A percentile compares a stretch with the other conserved stretches of the same genome.
Evolutionary conservation across 2,329 filamentous ascomycete species (phyloP).

Genomic region (Aspergillus clavatus): DNA sequence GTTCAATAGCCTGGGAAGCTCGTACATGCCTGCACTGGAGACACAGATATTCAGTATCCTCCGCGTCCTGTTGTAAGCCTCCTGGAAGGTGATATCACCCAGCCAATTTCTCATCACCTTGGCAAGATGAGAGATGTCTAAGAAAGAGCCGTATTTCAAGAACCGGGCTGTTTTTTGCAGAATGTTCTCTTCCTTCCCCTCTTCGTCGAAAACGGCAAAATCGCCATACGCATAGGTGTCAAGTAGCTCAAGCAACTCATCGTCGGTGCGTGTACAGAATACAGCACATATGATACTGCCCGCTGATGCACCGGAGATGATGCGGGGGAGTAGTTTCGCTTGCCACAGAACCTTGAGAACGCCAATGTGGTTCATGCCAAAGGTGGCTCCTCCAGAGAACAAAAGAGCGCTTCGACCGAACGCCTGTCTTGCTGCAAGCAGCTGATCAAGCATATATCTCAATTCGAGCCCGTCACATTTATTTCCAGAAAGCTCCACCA

Average conservation of each 20-base stretch:
- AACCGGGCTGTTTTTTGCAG: slow-evolving; percentile 66
- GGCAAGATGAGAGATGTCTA: slow-evolving; percentile 76
- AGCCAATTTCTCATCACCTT: slow-evolving; percentile 75
- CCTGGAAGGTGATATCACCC: slow-evolving; percentile 89
- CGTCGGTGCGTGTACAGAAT: slow-evolving; percentile 70
- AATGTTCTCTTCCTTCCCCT: slow-evolving; percentile 56
- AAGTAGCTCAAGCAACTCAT: slow-evolving; percentile 68
- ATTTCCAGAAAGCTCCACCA: slow-evolving; percentile 60
- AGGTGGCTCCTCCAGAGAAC: slow-evolving; percentile 79
- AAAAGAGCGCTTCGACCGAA: slow-evolving; percentile 81
- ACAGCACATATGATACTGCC: slow-evolving; percentile 82
- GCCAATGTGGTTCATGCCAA: slow-evolving; percentile 88
- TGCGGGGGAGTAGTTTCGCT: slow-evolving; percentile 68
- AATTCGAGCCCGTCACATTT: slow-evolving; percentile 53
- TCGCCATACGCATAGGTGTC: slow-evolving; percentile 72
- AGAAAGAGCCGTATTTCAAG: slow-evolving; percentile 75
- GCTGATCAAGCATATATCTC: slow-evolving; percentile 59
- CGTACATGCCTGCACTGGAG: slow-evolving; percentile 80
- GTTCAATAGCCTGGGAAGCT: slow-evolving; percentile 80
- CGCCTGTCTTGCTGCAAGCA: slow-evolving; percentile 68
- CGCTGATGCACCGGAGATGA: slow-evolving; percentile 82
- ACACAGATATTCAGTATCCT: slow-evolving; percentile 92
- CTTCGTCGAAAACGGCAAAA: slow-evolving; percentile 70
- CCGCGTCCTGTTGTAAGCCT: slow-evolving; percentile 90
- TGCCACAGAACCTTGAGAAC: slow-evolving; percentile 79